Evolutionary conservation across 192 early-diverging fungal genomes (phyloP), one percentile per base, ranked within the genome.

Genomic region (Umbelopsis sp.): DNA sequence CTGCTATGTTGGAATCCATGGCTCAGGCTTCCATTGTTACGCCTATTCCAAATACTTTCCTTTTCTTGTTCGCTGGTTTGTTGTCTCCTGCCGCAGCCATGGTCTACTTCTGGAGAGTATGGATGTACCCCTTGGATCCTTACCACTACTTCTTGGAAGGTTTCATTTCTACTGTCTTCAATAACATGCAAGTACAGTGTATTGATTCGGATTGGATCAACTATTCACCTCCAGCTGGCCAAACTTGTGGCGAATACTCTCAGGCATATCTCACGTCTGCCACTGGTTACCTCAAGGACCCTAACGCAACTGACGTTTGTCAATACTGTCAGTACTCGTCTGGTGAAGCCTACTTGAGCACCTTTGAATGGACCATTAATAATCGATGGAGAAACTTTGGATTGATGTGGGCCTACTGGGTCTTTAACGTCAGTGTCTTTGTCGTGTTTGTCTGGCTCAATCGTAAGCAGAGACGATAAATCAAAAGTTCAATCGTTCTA

Each of bases 361-460:
- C 54, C 9, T 71, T 87, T 14, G 81, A 70, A 67, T 85, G 84
- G 83, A 76, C 69, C 72, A 88, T 83, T 70, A 45, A 49, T 31
- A 38, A 93, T 71, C 83, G 84, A 20, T 94, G 90, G 90, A 85
- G 91, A 73, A 91, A 93, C 74, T 77, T 89, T 77, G 87, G 88
- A 29, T 88, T 93, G 43, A 59, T 94, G 66, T 75, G 85, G 20
- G 80, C 77, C 10, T 92, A 86, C 74, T 77, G 78, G 11, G 77
- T 45, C 0, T 90, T 92, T 69, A 93, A 94, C 70, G 68, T 86
- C 17, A 8, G 81, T 12, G 77, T 89, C 10, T 77, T 73, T 66
- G n/a, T 85, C 24, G 49, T 70, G 22, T 76, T 77, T 62, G 62
- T 85, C 26, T 81, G 77, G 20, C 69, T 77, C 66, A 72, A 74